Base-by-base conservation (phyloP, 208 protist species). In the Phytomonas sp. region DNA sequence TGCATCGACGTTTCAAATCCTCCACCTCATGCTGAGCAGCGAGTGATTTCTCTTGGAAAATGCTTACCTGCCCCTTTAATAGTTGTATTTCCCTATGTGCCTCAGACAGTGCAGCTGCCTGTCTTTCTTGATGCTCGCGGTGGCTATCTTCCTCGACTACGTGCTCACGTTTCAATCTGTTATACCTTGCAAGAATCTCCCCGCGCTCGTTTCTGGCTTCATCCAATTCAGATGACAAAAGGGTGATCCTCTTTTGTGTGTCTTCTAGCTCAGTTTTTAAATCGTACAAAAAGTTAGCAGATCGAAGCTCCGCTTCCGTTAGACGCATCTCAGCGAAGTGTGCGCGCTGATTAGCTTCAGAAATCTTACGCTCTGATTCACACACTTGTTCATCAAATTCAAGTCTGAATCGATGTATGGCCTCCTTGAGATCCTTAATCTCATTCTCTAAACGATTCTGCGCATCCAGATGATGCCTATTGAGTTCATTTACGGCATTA, bases 231-330 rank as follows among this genome's bases (percentile, higher is more conserved):
- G 70, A 62, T 26, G 79, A 77, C 74, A 81, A 75, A 28, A 67
- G 33, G 0, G 71, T 74, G 30, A 75, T 76, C 59, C 76, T 76
- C 62, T 71, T 65, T 71, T 88, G 82, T 32, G 74, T 70, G 62
- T 89, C 79, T 17, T 91, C 85, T 9, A 93, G 67, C 43, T 89
- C 82, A 36, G 56, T 71, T 0, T 84, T 77, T 32, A 93, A 62
- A 59, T 86, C 83, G 13, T 77, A 79, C 71, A 90, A 56, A 2
- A 81, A 82, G 66, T 60, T 74, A 33, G 86, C 71, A 4, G 82
- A 78, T 15, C 68, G 73, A 60, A 80, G 34, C 61, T 72, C 67
- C 43, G 85, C 69, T 53, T 88, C 82, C 32, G 68, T 81, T 15
- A 91, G 76, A 17, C 76, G 79, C 34, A 74, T 67, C 72, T 91